Evolutionary conservation across 2,329 filamentous ascomycete genomes (phyloP), one percentile per base, ranked within the genome.

Genomic region (Ascochyta pisi): DNA sequence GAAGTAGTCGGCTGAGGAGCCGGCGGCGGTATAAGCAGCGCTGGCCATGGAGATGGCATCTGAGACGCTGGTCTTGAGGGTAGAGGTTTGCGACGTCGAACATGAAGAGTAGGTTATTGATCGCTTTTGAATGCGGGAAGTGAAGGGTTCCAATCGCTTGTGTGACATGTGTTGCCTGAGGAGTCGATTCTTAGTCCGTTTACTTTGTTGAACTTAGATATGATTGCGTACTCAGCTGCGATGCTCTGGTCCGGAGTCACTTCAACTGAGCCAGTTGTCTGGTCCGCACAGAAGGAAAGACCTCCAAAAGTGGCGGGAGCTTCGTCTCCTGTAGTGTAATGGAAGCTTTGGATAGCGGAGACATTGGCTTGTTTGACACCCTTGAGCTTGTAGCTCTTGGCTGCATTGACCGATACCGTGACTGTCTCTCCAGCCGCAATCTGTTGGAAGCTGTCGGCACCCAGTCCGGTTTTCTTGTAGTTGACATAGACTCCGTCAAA

Each of bases 351-450:
- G 12, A 57, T 26, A 29, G 58, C 58, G 9, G 58, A 52, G 1
- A 61, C 58, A 39, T 61, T 57, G 27, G 58, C 58, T 34, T 54
- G 38, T 19, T 57, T 40, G 24, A 61, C 39, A 29, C 47, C 50
- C 38, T 51, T 39, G 50, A 61, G 58, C 50, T 61, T 57, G 39
- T 61, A 61, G 58, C 54, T 61, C 50, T 61, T 61, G 34, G 54
- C 58, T 43, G 58, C 58, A 19, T 61, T 61, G 42, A 61, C 58
- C 6, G 58, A 29, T n/a, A 61, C 50, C 6, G 50, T 61, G 26
- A 61, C 34, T 19, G 58, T 61, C 43, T 61, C 50, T 34, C 58
- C 58, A 49, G 58, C 58, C 16, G 46, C 39, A 10, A 61, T 61
- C 22, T 54, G 55, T 24, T 61, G 58, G 40, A 57, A 61, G 46